Evolutionary conservation across 495 filamentous ascomycete species (phyloP).

Genomic region (Stereocaulon alpinum): DNA sequence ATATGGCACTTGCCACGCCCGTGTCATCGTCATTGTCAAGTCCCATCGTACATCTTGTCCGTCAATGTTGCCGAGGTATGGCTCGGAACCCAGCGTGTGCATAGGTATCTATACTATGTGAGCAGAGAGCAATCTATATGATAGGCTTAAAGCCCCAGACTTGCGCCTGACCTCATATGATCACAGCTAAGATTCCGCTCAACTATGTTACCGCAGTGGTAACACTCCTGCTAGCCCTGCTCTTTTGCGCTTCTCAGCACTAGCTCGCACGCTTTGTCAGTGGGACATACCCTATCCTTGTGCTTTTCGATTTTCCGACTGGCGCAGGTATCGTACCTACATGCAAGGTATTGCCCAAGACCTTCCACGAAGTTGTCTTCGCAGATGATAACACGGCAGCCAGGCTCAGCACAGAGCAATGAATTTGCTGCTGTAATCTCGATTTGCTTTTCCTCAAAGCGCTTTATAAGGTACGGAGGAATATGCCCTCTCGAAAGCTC

Average conservation of each 20-base stretch:
- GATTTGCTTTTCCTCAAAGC: background rate
- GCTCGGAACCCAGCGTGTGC: no score
- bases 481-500: background rate
- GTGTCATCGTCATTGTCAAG: no score
- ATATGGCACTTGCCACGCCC: no score
- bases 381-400: background rate
- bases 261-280: background rate
- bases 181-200: constrained; percentile 3
- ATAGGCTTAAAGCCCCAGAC: no score
- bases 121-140: no score
- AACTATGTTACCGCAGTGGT: background rate
- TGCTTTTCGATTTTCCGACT: background rate
- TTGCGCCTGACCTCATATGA: background rate
- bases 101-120: background rate
- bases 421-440: background rate
- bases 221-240: background rate
- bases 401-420: background rate
- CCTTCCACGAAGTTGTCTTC: background rate
- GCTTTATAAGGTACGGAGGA: background rate
- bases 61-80: background rate
- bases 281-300: background rate
- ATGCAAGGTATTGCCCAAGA: background rate
- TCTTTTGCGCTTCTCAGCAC: background rate
- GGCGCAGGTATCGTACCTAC: background rate
- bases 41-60: no score